Conservation (phyloP, 768 basidiomycete species). For the Suillus variegatus region DNA sequence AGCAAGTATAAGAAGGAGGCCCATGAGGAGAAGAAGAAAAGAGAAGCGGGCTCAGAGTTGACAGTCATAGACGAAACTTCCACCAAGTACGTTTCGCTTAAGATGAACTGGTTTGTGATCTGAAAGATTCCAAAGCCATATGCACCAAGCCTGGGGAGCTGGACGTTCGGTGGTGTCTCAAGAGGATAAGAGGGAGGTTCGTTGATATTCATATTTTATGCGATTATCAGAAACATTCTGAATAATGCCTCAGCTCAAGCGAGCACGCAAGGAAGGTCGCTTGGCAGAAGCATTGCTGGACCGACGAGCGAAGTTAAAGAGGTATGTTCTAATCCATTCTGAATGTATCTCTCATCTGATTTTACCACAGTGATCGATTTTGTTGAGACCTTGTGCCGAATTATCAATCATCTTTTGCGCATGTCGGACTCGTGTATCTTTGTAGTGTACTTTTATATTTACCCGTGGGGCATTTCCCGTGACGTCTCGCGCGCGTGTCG, state of each 20-base stretch:
- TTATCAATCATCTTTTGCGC: constrained; percentile 10
- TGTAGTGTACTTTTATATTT: constrained; percentile 5
- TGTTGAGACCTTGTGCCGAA: constrained; percentile 31
- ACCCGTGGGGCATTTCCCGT: background rate
- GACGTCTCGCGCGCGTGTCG: background rate
- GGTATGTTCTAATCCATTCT: constrained; percentile 41
- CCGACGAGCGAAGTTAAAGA: constrained; percentile 81
- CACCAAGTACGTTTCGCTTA: constrained; percentile 59
- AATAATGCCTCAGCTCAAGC: constrained; percentile 59
- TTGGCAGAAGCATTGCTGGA: constrained; percentile 79
- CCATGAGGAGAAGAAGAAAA: constrained; percentile 71
- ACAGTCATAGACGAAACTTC: constrained; percentile 68
- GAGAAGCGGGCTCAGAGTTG: constrained; percentile 53
- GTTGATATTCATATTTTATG: constrained; percentile 19
- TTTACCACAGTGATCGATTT: constrained; percentile 42
- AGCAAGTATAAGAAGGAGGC: constrained; percentile 87
- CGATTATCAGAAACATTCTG: constrained; percentile 7
- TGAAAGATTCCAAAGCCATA: constrained; percentile 43
- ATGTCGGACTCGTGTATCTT: constrained; percentile 4
- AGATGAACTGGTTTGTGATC: background rate
- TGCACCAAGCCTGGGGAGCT: constrained; percentile 86
- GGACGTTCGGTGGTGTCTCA: constrained; percentile 69
- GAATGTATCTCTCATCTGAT: constrained; percentile 10
- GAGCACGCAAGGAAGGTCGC: constrained; percentile 77
- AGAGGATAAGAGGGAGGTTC: constrained; percentile 73